Evolutionary conservation across 169 alveolate genomes (phyloP), one percentile per base, ranked within the genome.

Genomic region (Plasmodium inui): DNA sequence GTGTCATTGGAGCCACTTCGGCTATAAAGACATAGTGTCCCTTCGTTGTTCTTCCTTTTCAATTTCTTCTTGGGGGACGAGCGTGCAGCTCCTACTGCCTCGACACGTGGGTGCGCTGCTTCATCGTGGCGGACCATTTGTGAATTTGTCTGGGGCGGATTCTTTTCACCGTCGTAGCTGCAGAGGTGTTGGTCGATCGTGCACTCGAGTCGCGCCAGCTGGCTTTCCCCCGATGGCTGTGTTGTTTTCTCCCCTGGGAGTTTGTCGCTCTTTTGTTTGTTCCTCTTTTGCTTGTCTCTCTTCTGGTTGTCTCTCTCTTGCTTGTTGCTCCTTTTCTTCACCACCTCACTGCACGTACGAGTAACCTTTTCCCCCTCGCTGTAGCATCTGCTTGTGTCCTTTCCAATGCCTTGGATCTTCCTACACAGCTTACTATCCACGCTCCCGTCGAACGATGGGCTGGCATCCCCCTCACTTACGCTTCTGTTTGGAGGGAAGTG

Each of bases 271-370:
- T 2, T 46, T 46, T 37, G 44, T 37, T 37, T 37, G 44, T 6
- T 7, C 1, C 44, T 37, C 44, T 7, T 37, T 55, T 55, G 71
- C 26, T 55, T 55, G n/a, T 55, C n/a, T 3, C 71, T 37, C 44
- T 26, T 55, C 3, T 17, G 71, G 1, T 55, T 12, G 70, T 4
- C 17, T 32, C 14, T 82, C n/a, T 39, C 0, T 82, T 83, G 39
- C 70, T 83, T 83, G 0, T 83, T 46, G 41, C 41, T 83, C 17
- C 71, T 83, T 17, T 83, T 83, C 73, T 67, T 83, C n/a, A 44
- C 17, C n/a, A 83, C 41, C 44, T 61, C 39, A 28, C 72, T 82
- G 17, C 81, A 61, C 39, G 57, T 22, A 22, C 70, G 81, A 82
- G 30, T 82, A 19, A 3, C 61, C 41, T 37, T 46, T 57, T 32